Evolutionary conservation across 345 rosid species (phyloP), one percentile per base, ranked within the genome.

Genomic region (Aurinia saxatilis): DNA sequence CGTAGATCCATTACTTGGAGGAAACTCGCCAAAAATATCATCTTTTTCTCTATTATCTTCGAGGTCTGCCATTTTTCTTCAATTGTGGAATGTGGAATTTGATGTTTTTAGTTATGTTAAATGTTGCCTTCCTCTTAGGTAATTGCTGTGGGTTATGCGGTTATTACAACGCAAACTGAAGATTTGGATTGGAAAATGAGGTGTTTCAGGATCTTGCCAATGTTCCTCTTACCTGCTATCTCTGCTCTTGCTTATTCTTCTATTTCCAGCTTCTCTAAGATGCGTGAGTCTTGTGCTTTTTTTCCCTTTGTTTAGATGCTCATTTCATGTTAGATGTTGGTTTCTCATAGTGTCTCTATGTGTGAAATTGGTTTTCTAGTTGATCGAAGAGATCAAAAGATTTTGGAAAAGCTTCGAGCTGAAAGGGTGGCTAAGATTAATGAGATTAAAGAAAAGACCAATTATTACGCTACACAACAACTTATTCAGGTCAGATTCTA

Each of bases 361-460:
- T 48, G 63, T 25, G 3, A 15, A 27, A 40, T 10, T 72, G 58
- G 42, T 73, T 37, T 25, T 62, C 37, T 59, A 90, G 99, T 86
- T 73, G 95, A 93, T 36, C 83, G 73, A 30, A 93, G 80, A 75
- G 96, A 93, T 81, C 88, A 90, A 63, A 85, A 79, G 73, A 79
- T 80, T 45, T 78, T 93, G 53, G 96, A 84, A 74, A 83, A 81
- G 74, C 90, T 90, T 47, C 87, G 91, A 29, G 83, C 86, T 29
- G 99, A 93, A 72, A 82, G 96, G 75, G 82, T 85, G 79, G 87
- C 80, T 5, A 93, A 87, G 77, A 90, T 93, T 48, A 84, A 93
- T 55, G 99, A 87, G 73, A 95, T 93, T 65, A 93, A 93, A 71
- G 99, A 93, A 79, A 81, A 73, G 73, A 93, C 95, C 57, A 93